Evolutionary conservation across 1,284 basidiomycete genomes (phyloP), one percentile per base, ranked within the genome.

Genomic region (Pseudozyma flocculosa): DNA sequence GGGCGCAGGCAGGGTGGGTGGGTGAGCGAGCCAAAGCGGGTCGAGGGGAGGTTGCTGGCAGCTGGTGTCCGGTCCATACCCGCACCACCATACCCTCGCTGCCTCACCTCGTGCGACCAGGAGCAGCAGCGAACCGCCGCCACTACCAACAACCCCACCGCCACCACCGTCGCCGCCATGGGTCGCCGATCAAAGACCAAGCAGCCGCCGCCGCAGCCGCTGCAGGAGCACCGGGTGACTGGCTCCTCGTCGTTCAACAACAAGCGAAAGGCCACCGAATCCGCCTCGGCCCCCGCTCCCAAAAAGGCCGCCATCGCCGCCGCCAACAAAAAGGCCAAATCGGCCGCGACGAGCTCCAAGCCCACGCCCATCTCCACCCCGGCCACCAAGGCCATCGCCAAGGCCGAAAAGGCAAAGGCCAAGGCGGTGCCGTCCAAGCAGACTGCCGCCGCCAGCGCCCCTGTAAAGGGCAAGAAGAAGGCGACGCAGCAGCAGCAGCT

Each of bases 111-210:
- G n/a, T n/a, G n/a, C n/a, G n/a, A n/a, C n/a, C n/a, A n/a, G n/a
- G n/a, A n/a, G n/a, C n/a, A n/a, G n/a, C n/a, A n/a, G n/a, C n/a
- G n/a, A n/a, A n/a, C n/a, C n/a, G n/a, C n/a, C n/a, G n/a, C n/a
- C n/a, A n/a, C n/a, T 7, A 21, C 41, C 4, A 26, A 17, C 21
- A 29, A 21, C n/a, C 40, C 40, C 40, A 9, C 40, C 21, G 13
- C 22, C 14, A 14, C 10, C 19, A 21, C 41, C 14, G 7, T 26
- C 26, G 14, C 22, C 15, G 48, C 29, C 22, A 92, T 94, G 90
- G 92, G 92, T 72, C 85, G 90, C 77, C 86, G 90, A 72, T 86
- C 90, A 66, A 90, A 89, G 80, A 88, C 89, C 81, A 95, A 95
- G 82, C 92, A 96, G 80, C 84, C 82, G 0, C 82, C 86, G 4